phyloP scores from a whole-genome alignment of 2,329 filamentous ascomycete genomes.

The Talaromyces sp. region DNA sequence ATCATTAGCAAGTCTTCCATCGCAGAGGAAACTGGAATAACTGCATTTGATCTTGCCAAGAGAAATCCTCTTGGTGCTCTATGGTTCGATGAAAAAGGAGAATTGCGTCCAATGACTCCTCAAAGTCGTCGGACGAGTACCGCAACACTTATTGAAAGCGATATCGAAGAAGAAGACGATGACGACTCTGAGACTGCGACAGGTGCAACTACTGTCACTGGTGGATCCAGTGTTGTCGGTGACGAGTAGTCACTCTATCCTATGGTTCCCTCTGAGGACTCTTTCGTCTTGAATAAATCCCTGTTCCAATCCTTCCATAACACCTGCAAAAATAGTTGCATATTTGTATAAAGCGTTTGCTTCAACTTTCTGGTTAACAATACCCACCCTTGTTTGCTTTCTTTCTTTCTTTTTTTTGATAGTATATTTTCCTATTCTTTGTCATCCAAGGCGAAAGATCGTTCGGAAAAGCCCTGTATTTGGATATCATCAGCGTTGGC shows the following conservation, averaged over 20 bases:
- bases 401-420: background rate
- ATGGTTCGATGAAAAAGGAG: constrained; percentile 27
- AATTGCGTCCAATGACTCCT: constrained; percentile 18
- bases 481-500: constrained; percentile 8
- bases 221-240: background rate
- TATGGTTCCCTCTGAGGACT: too few species aligned
- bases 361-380: too few species aligned
- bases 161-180: constrained; percentile 10
- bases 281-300: too few species aligned
- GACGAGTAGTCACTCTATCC: too few species aligned
- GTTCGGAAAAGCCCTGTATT: constrained; percentile 13
- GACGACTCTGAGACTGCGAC: constrained; percentile 24
- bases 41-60: constrained; percentile 27
- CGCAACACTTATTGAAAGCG: constrained; percentile 14
- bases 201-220: constrained; percentile 23
- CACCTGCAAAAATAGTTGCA: too few species aligned
- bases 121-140: constrained; percentile 14
- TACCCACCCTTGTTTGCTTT: too few species aligned
- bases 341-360: too few species aligned
- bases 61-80: constrained; percentile 27
- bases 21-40: constrained; percentile 23
- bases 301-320: too few species aligned
- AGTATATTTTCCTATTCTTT: too few species aligned
- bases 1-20: too few species aligned
- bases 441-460: too few species aligned